phyloP scores from a whole-genome alignment of 169 alveolate genomes.

The Babesia bigemina region DNA sequence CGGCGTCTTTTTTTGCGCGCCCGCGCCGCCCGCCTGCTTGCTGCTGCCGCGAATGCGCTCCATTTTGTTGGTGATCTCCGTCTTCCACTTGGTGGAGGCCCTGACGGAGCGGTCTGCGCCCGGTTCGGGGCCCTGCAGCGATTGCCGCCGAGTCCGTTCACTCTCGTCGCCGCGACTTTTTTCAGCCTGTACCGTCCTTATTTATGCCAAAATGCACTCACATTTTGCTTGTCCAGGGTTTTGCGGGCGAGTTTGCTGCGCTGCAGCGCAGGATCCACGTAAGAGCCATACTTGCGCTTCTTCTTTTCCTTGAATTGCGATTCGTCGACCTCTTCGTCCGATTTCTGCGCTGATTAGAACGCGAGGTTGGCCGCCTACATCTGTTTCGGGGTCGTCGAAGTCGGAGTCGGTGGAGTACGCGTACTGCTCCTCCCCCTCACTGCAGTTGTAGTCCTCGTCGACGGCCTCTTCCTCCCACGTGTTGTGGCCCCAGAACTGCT shows the following conservation, averaged over 20 bases:
- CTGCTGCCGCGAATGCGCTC: conserved; percentile 23
- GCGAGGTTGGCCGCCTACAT: background rate
- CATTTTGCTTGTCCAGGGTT: conserved; percentile 38
- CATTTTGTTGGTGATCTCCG: conserved; percentile 52
- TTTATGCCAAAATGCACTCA: background rate
- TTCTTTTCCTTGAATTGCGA: conserved; percentile 46
- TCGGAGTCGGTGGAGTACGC: conserved; percentile 82
- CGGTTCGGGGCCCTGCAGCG: background rate
- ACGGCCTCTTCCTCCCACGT: conserved; percentile 87
- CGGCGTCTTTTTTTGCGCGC: conserved; percentile 7
- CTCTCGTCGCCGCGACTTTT: background rate
- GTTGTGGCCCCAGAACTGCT: conserved; percentile 82
- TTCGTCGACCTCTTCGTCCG: conserved; percentile 66
- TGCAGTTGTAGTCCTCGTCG: conserved; percentile 84
- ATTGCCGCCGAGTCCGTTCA: background rate
- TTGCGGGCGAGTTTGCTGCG: conserved; percentile 33
- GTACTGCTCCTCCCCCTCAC: conserved; percentile 85
- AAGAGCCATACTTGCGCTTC: conserved; percentile 43
- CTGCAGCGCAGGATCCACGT: conserved; percentile 66
- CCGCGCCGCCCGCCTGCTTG: background rate
- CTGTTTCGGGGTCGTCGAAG: conserved; percentile 78
- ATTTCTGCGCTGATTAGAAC: conserved; percentile 14
- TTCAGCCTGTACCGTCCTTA: background rate
- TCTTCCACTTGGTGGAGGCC: conserved; percentile 59
- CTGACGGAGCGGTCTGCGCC: conserved; percentile 32